Base-by-base conservation (phyloP, 345 rosid genomes). In the Eucalyptus brandiana region DNA sequence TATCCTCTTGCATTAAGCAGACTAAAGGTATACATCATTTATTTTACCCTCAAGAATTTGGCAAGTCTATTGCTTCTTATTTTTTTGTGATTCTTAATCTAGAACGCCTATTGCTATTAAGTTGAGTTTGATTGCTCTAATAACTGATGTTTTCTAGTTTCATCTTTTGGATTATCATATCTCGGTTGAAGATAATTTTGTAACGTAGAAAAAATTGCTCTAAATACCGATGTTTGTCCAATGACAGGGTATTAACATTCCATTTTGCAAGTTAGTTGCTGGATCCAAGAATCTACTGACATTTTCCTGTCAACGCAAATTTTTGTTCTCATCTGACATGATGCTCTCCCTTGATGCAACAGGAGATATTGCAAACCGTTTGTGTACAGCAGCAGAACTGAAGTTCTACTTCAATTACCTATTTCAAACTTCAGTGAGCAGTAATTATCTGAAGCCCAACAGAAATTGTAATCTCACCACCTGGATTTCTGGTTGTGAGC, bases 401-500 rank as follows among this genome's bases (percentile, higher is more conserved):
- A 95, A 92, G 90, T 93, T 95, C 93, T 97, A 97, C 92, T 94
- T 96, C 12, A 91, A 92, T 88, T 91, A 87, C 86, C 94, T 97
- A 89, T 89, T 94, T 89, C 91, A 90, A 65, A 56, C 92, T 67
- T 88, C 96, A 51, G 89, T 47, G 50, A 87, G 81, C 76, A 89
- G 89, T 44, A 90, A 89, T 87, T 85, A 91, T 91, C 91, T 97
- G 93, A 93, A 90, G 92, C 94, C 96, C 37, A 98, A 96, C 93
- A 89, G 26, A 86, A 96, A 97, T 88, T 97, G 99, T 90, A 97
- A 97, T 91, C 90, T 97, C 89, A 96, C 96, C 56, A 92, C 96
- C 32, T 97, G 98, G 99, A 90, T 93, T 89, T 89, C 97, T 87
- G 99, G 99, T 86, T 98, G 99, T 93, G 99, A 98, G 88, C 98